Evolutionary conservation across 495 filamentous ascomycete species (phyloP).

Genomic region (Emericellopsis terricola): DNA sequence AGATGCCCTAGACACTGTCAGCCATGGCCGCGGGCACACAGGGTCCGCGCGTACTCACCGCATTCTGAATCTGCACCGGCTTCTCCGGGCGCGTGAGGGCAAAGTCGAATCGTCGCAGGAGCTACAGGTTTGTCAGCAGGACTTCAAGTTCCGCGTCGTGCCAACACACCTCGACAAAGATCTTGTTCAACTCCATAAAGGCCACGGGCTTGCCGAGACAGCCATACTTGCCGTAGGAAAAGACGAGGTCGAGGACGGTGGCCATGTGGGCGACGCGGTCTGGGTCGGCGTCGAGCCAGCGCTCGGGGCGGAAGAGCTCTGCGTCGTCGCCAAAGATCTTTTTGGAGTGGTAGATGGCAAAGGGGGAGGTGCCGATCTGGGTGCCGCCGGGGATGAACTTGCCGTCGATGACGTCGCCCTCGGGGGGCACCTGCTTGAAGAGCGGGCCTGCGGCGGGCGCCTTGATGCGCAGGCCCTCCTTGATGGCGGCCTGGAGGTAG

Average conservation of each 20-base stretch:
- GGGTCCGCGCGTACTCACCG: no score
- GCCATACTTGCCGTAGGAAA: conserved; percentile 17
- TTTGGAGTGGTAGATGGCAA: conserved; percentile 1
- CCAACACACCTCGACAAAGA: conserved; percentile 30
- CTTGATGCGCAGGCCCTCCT: conserved; percentile 26
- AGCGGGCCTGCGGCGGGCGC: conserved; percentile 18
- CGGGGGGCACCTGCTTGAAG: conserved; percentile 22
- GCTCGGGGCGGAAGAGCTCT: conserved; percentile 28
- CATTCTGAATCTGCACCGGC: conserved; percentile 14
- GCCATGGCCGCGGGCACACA: no score
- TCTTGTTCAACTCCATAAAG: conserved; percentile 27
- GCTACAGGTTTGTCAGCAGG: no score
- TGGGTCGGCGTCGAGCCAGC: conserved; percentile 27
- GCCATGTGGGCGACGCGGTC: conserved; percentile 15
- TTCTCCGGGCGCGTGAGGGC: conserved; percentile 19
- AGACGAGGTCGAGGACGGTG: conserved; percentile 10
- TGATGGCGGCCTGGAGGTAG: conserved; percentile 31
- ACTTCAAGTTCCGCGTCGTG: no score
- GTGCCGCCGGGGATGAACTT: conserved; percentile 30
- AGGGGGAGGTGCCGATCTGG: conserved; percentile 14
- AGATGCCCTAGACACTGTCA: no score
- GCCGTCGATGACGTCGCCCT: conserved; percentile 29
- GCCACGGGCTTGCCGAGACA: conserved; percentile 21
- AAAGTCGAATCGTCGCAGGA: conserved; percentile 27
- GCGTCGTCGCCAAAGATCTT: conserved; percentile 22